Conservation (phyloP, 2,329 filamentous ascomycete species). For the Teratosphaeria epicoccoides region DNA sequence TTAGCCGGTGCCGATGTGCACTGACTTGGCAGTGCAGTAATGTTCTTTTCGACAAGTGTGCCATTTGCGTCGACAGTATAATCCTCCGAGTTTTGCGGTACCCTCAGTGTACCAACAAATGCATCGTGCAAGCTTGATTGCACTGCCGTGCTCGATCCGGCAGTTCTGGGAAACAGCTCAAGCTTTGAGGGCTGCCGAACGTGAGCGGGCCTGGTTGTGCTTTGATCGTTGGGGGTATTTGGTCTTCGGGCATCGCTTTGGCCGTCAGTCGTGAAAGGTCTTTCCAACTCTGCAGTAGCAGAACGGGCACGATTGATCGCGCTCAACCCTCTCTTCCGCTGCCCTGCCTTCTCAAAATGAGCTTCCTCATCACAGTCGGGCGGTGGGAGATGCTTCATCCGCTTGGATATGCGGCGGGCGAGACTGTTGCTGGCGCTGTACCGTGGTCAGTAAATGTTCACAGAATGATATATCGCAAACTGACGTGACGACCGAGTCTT, state of each 20-base stretch:
- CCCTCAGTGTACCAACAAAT: not conserved
- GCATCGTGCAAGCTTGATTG: not conserved
- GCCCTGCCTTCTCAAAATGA: not conserved
- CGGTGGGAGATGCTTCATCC: slow-evolving; percentile 14
- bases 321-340: not conserved
- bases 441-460: not conserved
- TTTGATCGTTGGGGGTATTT: not conserved
- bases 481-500: slow-evolving; percentile 9
- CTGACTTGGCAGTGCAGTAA: not conserved
- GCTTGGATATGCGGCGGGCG: slow-evolving; percentile 19
- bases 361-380: not conserved
- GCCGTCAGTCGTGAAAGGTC: not conserved
- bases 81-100: not conserved
- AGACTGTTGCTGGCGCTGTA: slow-evolving; percentile 12
- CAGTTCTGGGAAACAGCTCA: not conserved
- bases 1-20: not conserved
- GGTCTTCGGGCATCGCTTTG: not conserved
- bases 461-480: not conserved
- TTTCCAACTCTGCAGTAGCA: not conserved
- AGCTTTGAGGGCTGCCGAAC: not conserved
- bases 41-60: not conserved
- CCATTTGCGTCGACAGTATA: not conserved
- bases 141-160: not conserved
- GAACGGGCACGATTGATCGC: not conserved
- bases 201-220: not conserved